Base-by-base conservation (phyloP, 352 stramenopile genomes). In the Globisporangium alternatum region DNA sequence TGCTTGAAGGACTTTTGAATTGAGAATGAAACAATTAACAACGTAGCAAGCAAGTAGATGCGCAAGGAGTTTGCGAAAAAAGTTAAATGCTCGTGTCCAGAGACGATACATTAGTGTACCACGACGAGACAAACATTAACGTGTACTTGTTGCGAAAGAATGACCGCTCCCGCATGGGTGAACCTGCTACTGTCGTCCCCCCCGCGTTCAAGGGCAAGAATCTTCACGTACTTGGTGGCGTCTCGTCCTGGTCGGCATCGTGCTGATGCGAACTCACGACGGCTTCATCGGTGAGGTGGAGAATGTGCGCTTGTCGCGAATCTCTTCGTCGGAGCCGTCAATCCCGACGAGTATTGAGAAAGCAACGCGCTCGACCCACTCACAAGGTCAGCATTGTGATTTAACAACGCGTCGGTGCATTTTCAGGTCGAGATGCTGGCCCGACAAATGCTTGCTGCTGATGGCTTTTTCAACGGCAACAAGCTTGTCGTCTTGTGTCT, bases 81-180 rank as follows among this genome's bases (percentile, higher is more conserved):
- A 12, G 43, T 74, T 0, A 30, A 7, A 21, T 25, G 10, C 61
- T 75, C 48, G 52, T 75, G 7, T 12, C 53, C 3, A 39, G n/a
- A 9, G 67, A 57, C 28, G 51, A 77, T 52, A 72, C 72, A 51
- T 57, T 75, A 9, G 43, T 75, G 0, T 74, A 62, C 35, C 61
- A 74, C 2, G 64, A 65, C 25, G 60, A 72, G 22, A 70, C 37
- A 30, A 75, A 66, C 35, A 70, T 68, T 39, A 77, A 72, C 31
- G 21, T 77, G 9, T 77, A 77, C n/a, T 19, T 72, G 0, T 70
- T 58, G 6, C n/a, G 64, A 2, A 64, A n/a, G 0, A 9, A 65
- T 12, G 61, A 48, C 0, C 70, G 58, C 56, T 63, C 64, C 2
- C 60, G 67, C 10, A n/a, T 67, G 19, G 19, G 60, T 10, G 60